phyloP scores from a whole-genome alignment of 2,329 filamentous ascomycete genomes.

The Cladosporium colombiae region DNA sequence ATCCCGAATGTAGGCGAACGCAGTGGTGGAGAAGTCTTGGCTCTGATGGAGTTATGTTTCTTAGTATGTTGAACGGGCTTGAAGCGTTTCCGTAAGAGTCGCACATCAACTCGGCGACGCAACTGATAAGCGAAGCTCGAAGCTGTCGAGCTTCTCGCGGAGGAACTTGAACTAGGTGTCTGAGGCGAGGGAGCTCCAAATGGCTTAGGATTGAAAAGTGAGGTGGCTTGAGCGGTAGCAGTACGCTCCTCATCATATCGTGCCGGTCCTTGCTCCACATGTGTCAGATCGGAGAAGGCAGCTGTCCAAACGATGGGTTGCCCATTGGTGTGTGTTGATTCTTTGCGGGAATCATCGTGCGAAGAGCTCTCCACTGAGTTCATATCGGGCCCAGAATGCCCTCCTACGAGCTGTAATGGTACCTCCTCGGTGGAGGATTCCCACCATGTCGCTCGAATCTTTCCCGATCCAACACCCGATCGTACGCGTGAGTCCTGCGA shows the following conservation, averaged over 20 bases:
- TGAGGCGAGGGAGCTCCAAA: slow-evolving; percentile 19
- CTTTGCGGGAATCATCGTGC: neutral
- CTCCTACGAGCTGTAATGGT: slow-evolving; percentile 39
- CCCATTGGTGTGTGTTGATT: neutral
- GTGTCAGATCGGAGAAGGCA: neutral
- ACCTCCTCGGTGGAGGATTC: slow-evolving; percentile 33
- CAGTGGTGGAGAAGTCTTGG: neutral
- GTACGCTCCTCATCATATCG: neutral
- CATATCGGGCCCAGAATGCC: slow-evolving; percentile 33
- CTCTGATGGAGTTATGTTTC: slow-evolving; percentile 9
- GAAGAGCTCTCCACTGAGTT: neutral
- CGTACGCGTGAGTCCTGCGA: slow-evolving; percentile 25
- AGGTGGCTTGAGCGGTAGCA: neutral
- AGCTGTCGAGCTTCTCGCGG: slow-evolving; percentile 23
- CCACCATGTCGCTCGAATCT: slow-evolving; percentile 34
- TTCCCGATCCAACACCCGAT: slow-evolving; percentile 32
- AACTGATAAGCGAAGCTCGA: slow-evolving; percentile 34
- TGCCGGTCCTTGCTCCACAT: neutral
- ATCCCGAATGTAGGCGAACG: slow-evolving; percentile 31
- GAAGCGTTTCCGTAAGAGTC: slow-evolving; percentile 33
- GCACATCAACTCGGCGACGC: slow-evolving; percentile 27
- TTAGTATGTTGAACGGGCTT: slow-evolving; percentile 31
- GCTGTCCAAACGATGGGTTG: neutral
- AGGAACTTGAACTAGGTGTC: slow-evolving; percentile 24
- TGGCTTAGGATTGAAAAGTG: neutral